These are phyloP conservation scores for Botrytis hyacinthi DNA, from an alignment of 2,329 filamentous ascomycete genomes.

Conservation along the genomic window DNA sequence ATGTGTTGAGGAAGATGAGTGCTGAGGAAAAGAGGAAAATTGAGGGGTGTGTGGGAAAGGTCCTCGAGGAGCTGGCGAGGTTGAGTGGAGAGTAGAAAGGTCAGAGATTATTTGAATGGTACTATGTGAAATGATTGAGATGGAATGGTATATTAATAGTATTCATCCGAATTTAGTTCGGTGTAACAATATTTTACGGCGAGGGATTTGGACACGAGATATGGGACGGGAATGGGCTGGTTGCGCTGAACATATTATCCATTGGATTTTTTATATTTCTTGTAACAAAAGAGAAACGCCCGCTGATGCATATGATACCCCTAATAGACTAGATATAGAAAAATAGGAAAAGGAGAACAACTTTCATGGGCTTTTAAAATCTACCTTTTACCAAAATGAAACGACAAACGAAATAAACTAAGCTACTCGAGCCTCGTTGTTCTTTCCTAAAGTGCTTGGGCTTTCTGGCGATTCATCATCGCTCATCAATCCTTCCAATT, in stretches of 20 bases:
- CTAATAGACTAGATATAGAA: slow-evolving; percentile 11
- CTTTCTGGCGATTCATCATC: slow-evolving; percentile 71
- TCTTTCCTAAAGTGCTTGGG: slow-evolving; percentile 50
- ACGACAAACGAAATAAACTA: slow-evolving; percentile 21
- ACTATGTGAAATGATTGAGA: not conserved
- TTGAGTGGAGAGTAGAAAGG: slow-evolving; percentile 22
- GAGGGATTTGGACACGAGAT: not conserved
- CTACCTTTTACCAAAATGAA: slow-evolving; percentile 13
- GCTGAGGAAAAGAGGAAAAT: slow-evolving; percentile 33
- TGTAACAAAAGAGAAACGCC: slow-evolving; percentile 13
- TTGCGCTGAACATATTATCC: not conserved
- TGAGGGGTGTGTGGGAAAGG: slow-evolving; percentile 32
- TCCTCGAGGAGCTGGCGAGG: slow-evolving; percentile 33
- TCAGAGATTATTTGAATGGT: not conserved
- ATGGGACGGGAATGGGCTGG: not conserved
- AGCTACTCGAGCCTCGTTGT: slow-evolving; percentile 39
- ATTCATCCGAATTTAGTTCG: not conserved
- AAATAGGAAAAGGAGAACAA: not conserved
- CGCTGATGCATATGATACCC: slow-evolving; percentile 18
- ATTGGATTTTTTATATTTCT: slow-evolving; percentile 2
- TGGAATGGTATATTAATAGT: not conserved
- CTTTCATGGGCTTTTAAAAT: not conserved
- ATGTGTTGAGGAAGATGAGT: slow-evolving; percentile 60
- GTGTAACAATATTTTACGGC: not conserved
- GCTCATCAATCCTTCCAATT: slow-evolving; percentile 84